phyloP scores from a whole-genome alignment of 2,329 filamentous ascomycete genomes.

The Aureobasidium lini region DNA sequence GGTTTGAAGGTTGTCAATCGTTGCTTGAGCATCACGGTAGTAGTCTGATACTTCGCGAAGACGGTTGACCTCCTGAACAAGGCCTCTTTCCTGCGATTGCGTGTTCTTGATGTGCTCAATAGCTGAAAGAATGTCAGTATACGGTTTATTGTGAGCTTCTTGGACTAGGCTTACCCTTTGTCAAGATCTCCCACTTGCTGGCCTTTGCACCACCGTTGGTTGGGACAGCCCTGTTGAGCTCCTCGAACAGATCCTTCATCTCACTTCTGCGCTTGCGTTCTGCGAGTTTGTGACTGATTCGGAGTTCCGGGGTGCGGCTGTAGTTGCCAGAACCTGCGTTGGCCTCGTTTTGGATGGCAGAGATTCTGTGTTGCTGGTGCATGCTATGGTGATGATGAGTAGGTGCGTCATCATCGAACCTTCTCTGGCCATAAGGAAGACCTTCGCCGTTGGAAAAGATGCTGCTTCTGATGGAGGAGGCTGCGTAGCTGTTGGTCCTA shows the following conservation, averaged over 20 bases:
- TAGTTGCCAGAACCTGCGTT: slow-evolving; percentile 62
- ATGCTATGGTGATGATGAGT: slow-evolving; percentile 63
- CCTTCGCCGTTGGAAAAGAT: slow-evolving; percentile 69
- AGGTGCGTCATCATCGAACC: slow-evolving; percentile 55
- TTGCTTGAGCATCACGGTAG: slow-evolving; percentile 37
- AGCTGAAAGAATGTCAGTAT: background rate
- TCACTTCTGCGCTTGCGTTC: slow-evolving; percentile 77
- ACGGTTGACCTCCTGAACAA: slow-evolving; percentile 32
- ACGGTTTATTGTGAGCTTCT: background rate
- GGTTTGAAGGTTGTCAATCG: slow-evolving; percentile 40
- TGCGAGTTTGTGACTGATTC: slow-evolving; percentile 77
- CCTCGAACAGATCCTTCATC: slow-evolving; percentile 83
- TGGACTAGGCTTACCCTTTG: slow-evolving; percentile 57
- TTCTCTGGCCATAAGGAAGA: slow-evolving; percentile 62
- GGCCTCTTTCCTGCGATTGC: slow-evolving; percentile 32
- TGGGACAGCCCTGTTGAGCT: slow-evolving; percentile 68
- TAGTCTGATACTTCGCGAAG: slow-evolving; percentile 39
- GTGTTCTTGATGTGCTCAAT: slow-evolving; percentile 42
- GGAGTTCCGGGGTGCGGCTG: slow-evolving; percentile 71
- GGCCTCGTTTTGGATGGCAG: slow-evolving; percentile 53
- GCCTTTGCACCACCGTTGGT: slow-evolving; percentile 77
- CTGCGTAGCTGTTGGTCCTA: slow-evolving; percentile 66
- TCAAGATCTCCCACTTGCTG: slow-evolving; percentile 83
- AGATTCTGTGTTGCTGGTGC: slow-evolving; percentile 61
- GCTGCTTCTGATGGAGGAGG: slow-evolving; percentile 71